Conservation (phyloP, 169 alveolate species). For the Plasmodium adleri region DNA sequence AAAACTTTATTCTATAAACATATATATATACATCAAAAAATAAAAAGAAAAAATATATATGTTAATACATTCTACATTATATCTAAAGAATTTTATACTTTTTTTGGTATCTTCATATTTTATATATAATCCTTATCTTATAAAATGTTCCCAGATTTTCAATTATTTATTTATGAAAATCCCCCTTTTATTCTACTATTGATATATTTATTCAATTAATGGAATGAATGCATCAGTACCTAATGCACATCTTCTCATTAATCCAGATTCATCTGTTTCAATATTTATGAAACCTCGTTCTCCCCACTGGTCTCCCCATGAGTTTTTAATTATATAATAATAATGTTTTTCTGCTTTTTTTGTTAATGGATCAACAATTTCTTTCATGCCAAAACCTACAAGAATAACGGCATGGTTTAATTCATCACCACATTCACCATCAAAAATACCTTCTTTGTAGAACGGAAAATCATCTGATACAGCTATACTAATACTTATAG, state of each 20-base stretch:
- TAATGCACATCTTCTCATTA: constrained; percentile 23
- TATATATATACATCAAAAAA: too few species aligned
- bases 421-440: constrained; percentile 78
- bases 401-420: constrained; percentile 88
- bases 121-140: too few species aligned
- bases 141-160: too few species aligned
- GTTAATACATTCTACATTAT: too few species aligned
- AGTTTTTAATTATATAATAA: constrained; percentile 3
- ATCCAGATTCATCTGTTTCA: not conserved
- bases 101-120: too few species aligned
- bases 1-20: too few species aligned
- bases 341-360: constrained; percentile 13
- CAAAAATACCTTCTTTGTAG: constrained; percentile 86
- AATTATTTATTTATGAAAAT: not conserved
- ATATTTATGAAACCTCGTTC: not conserved
- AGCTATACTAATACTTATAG: constrained; percentile 92
- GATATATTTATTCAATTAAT: not conserved
- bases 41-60: too few species aligned
- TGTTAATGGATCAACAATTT: constrained; percentile 6
- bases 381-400: constrained; percentile 87
- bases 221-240: constrained; percentile 29
- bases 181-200: too few species aligned
- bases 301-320: constrained; percentile 16
- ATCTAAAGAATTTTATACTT: too few species aligned
- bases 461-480: constrained; percentile 87